Evolutionary conservation across 495 filamentous ascomycete genomes (phyloP).

Genomic region (Lepraria neglecta): DNA sequence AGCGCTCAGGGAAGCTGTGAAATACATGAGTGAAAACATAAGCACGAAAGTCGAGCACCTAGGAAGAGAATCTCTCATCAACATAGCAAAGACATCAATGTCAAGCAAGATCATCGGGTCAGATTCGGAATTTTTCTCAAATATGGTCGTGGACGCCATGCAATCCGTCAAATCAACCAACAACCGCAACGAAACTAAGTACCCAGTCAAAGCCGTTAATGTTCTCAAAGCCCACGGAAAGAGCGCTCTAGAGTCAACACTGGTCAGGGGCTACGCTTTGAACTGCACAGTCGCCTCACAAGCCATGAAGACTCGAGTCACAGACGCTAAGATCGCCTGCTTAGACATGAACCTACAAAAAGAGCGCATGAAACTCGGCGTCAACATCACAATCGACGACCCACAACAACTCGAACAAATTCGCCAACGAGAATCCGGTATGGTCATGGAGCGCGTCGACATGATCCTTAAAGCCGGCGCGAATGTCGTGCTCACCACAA

Average conservation of each 20-base stretch:
- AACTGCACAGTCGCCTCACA: conserved; percentile 99
- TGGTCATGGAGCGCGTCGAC: conserved; percentile 90
- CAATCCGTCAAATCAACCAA: conserved; percentile 88
- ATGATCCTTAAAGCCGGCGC: conserved; percentile 97
- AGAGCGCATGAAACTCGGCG: conserved; percentile 96
- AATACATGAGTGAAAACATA: conserved; percentile 98
- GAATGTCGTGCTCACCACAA: conserved; percentile 93
- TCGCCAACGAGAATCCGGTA: conserved; percentile 79
- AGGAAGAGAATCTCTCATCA: conserved; percentile 81
- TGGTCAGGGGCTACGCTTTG: conserved; percentile 93
- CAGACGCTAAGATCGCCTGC: conserved; percentile 93
- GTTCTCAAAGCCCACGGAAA: conserved; percentile 97
- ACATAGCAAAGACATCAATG: conserved; percentile 98
- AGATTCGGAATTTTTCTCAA: conserved; percentile 94
- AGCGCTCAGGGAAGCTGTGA: conserved; percentile 90
- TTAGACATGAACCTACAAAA: conserved; percentile 98
- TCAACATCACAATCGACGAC: conserved; percentile 97
- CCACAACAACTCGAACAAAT: conserved; percentile 97
- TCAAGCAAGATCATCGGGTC: conserved; percentile 96
- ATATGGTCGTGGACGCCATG: conserved; percentile 96
- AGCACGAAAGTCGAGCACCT: conserved; percentile 88
- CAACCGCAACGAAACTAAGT: conserved; percentile 84
- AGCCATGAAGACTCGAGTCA: conserved; percentile 90
- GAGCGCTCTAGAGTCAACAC: conserved; percentile 76
- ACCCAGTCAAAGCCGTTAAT: conserved; percentile 98